Conservation (phyloP, 345 rosid species). For the Euphorbia pulcherrima region DNA sequence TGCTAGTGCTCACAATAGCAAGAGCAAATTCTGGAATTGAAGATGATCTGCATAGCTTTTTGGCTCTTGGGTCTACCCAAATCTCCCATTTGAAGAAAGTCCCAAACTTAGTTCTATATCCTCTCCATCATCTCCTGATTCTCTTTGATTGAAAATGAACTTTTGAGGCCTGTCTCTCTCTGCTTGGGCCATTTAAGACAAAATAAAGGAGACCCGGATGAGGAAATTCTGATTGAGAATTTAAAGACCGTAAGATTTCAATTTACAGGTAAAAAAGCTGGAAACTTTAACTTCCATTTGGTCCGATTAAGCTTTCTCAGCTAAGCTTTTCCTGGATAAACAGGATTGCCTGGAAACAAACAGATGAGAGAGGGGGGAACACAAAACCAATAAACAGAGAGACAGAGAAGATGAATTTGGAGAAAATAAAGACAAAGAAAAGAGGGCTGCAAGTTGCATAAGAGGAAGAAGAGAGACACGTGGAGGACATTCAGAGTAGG, state of each 20-base stretch:
- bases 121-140: too few species aligned
- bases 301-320: slow-evolving; percentile 10
- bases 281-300: slow-evolving; percentile 19
- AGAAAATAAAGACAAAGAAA: not conserved
- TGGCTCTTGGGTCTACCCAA: slow-evolving; percentile 64
- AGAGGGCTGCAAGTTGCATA: not conserved
- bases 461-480: slow-evolving; percentile 20
- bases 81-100: slow-evolving; percentile 69
- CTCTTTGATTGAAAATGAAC: slow-evolving; percentile 22
- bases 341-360: not conserved
- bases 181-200: too few species aligned
- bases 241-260: slow-evolving; percentile 11
- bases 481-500: slow-evolving; percentile 33
- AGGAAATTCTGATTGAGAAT: slow-evolving; percentile 12
- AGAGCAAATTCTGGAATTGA: slow-evolving; percentile 52
- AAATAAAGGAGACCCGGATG: slow-evolving; percentile 18
- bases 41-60: slow-evolving; percentile 46
- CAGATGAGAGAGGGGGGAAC: too few species aligned
- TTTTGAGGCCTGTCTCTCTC: slow-evolving; percentile 32
- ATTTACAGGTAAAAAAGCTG: slow-evolving; percentile 11
- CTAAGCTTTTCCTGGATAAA: not conserved
- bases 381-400: not conserved
- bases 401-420: not conserved
- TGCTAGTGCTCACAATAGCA: slow-evolving; percentile 16
- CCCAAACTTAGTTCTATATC: slow-evolving; percentile 74